These are phyloP conservation scores for Pseudozyma hubeiensis DNA, from an alignment of 1,284 basidiomycete genomes.

Conservation along the genomic window DNA sequence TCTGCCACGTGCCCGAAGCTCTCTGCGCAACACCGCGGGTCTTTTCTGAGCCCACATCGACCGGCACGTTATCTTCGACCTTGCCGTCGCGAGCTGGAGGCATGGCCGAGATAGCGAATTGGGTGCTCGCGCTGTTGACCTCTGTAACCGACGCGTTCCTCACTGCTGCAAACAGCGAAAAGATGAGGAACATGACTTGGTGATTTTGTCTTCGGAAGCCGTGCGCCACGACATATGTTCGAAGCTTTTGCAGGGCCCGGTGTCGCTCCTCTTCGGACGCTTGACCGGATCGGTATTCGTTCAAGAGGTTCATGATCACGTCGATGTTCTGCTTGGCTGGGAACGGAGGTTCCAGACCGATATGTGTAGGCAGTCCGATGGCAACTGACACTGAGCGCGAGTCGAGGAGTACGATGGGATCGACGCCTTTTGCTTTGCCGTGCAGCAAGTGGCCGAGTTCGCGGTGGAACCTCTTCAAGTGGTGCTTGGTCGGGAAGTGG, in stretches of 20 bases:
- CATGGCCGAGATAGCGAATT: neutral
- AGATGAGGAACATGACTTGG: neutral
- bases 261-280: conserved; percentile 15
- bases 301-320: neutral
- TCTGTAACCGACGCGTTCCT: conserved; percentile 2
- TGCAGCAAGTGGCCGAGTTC: conserved; percentile 7
- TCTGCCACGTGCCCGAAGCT: neutral
- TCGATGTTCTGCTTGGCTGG: conserved; percentile 5
- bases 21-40: neutral
- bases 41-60: neutral
- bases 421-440: neutral
- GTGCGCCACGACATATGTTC: conserved; percentile 12
- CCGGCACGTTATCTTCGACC: conserved; percentile 4
- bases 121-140: neutral
- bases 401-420: conserved; percentile 16
- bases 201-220: conserved; percentile 10
- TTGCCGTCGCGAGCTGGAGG: neutral
- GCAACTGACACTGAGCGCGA: conserved; percentile 6
- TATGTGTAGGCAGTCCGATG: conserved; percentile 22
- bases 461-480: conserved; percentile 14
- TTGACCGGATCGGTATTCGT: neutral
- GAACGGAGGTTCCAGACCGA: conserved; percentile 21
- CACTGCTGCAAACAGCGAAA: conserved; percentile 7
- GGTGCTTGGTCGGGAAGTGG: conserved; percentile 6
- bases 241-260: neutral